These are phyloP conservation scores for Paramecium bursaria DNA, from an alignment of 73 alveolate species.

Conservation along the genomic window DNA sequence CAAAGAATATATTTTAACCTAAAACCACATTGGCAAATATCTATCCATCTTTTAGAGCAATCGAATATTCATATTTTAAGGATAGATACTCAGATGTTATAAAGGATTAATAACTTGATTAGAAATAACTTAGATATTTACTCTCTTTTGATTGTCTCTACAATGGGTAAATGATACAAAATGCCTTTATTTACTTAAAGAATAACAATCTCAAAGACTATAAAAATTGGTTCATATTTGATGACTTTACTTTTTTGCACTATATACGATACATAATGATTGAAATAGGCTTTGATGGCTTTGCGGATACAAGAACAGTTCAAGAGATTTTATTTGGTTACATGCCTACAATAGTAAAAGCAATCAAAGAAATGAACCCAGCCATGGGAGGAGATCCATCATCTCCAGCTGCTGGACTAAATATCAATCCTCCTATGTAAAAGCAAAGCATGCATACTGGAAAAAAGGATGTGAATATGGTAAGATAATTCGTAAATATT, in stretches of 20 bases:
- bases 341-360: background rate
- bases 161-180: constrained; percentile 19
- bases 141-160: constrained; percentile 49
- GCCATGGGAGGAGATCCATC: constrained; percentile 66
- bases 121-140: constrained; percentile 33
- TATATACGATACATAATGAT: constrained; percentile 42
- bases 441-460: constrained; percentile 26
- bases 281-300: constrained; percentile 52
- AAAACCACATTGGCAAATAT: background rate
- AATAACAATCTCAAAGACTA: constrained; percentile 3
- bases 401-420: constrained; percentile 18
- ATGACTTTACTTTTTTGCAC: background rate
- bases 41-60: constrained; percentile 9
- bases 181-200: constrained; percentile 22
- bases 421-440: constrained; percentile 22
- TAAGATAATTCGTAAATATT: background rate
- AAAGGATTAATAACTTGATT: background rate
- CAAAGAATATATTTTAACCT: background rate
- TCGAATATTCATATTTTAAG: constrained; percentile 41
- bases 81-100: constrained; percentile 8
- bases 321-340: constrained; percentile 42
- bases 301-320: constrained; percentile 56
- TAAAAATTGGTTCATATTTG: background rate
- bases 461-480: background rate
- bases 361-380: constrained; percentile 41